Base-by-base conservation (phyloP, 805 yeast species). In the Zygotorulaspora sp. region DNA sequence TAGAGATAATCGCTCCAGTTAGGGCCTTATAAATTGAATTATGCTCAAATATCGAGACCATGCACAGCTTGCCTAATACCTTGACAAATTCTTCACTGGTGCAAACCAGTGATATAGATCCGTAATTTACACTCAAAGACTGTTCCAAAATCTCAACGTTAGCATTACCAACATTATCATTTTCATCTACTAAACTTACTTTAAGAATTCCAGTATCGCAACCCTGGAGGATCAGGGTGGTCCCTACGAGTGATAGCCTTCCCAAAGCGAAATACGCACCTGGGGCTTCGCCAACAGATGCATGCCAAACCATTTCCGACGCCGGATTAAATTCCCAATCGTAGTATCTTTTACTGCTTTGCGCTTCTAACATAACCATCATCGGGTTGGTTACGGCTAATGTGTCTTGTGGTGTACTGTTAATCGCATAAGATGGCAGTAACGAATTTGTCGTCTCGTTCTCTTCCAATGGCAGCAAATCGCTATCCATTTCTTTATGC, bases 1-100 rank as follows among this genome's bases (percentile, higher is more conserved):
- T 31, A 2, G 61, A 51, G n/a, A 57, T 50, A 3, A 58, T 31
- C 2, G 57, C 46, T 4, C 55, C 63, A 4, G 63, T 58, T 21
- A 55, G 30, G 3, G 61, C 41, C 33, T 58, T 58, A 40, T 36
- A 52, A 15, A 53, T 34, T 4, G 61, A 48, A 19, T 46, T 32
- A 35, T 47, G 46, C 38, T 58, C 63, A 25, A 58, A 58, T 17
- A 54, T 40, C 10, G 56, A 40, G 14, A 52, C 41, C 14, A 32
- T 49, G 23, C 41, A 48, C 9, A 38, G 43, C 38, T 36, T 46
- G 36, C 19, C 40, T 12, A 43, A 39, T 18, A 16, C 23, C 15
- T 36, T 37, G 12, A 34, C 18, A n/a, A 30, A 24, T 3, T 24
- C 30, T 14, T 19, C 15, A 18, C 34, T 28, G 17, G 29, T 39